A percentile compares a stretch with the other conserved stretches of the same genome.
These are phyloP conservation scores for Neofusicoccum laricinum DNA, from an alignment of 2,329 filamentous ascomycete genomes.

Conservation along the genomic window DNA sequence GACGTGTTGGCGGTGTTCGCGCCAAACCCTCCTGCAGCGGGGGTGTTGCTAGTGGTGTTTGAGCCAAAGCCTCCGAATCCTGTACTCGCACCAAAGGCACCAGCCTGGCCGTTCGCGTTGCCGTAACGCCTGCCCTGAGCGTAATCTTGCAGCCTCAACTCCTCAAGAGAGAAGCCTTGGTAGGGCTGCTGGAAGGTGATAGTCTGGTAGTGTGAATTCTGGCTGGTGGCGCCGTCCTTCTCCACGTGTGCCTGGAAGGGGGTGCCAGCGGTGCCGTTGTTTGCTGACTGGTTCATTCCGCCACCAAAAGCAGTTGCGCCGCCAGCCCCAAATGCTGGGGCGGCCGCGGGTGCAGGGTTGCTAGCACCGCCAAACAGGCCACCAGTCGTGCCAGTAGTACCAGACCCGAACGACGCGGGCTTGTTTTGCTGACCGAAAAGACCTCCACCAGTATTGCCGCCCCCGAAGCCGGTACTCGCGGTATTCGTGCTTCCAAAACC, in stretches of 20 bases:
- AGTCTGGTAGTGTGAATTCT: slow-evolving; percentile 70
- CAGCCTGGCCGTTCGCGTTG: slow-evolving; percentile 74
- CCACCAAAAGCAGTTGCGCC: slow-evolving; percentile 40
- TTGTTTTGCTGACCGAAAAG: slow-evolving; percentile 40
- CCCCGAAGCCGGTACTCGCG: slow-evolving; percentile 20
- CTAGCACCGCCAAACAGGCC: slow-evolving; percentile 39
- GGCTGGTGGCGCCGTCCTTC: slow-evolving; percentile 60
- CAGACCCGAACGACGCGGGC: slow-evolving; percentile 50
- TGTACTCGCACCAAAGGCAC: slow-evolving; percentile 73
- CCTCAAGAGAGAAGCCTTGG: slow-evolving; percentile 84
- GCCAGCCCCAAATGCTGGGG: slow-evolving; percentile 40
- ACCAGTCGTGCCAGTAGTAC: slow-evolving; percentile 27
- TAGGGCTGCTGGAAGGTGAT: slow-evolving; percentile 77
- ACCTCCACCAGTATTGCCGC: slow-evolving; percentile 32
- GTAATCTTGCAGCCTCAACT: slow-evolving; percentile 72
- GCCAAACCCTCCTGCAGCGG: slow-evolving; percentile 47
- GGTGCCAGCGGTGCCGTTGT: slow-evolving; percentile 62
- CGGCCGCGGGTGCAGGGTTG: slow-evolving; percentile 19
- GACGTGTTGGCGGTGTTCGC: slow-evolving; percentile 35
- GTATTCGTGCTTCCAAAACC: slow-evolving; percentile 18
- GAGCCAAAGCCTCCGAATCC: slow-evolving; percentile 51
- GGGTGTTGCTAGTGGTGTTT: slow-evolving; percentile 35
- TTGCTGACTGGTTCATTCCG: slow-evolving; percentile 45
- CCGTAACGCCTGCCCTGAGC: slow-evolving; percentile 80
- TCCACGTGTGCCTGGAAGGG: slow-evolving; percentile 68